Evolutionary conservation across 176 grass and related monocot genomes (phyloP).

Genomic region (Pontederia paniculata): DNA sequence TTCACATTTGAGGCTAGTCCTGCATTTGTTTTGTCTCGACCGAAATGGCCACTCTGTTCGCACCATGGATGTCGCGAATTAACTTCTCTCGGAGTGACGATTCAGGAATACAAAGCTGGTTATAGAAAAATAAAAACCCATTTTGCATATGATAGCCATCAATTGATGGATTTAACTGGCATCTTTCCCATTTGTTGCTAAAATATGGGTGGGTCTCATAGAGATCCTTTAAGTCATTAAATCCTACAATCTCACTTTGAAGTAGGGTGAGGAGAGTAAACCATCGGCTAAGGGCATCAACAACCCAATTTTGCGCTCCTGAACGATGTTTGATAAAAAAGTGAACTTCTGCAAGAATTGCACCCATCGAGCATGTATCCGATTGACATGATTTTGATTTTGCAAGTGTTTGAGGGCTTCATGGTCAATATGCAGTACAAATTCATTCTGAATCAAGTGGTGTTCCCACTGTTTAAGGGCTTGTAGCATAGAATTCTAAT

Average conservation of each 20-base stretch:
- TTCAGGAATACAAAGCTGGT: background rate
- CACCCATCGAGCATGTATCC: too few species aligned
- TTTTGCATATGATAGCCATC: background rate
- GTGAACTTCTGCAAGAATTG: too few species aligned
- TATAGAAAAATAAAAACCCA: background rate
- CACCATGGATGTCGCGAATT: background rate
- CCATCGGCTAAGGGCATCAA: too few species aligned
- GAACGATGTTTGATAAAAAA: too few species aligned
- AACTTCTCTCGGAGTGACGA: background rate
- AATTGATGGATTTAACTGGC: background rate
- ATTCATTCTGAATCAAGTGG: background rate
- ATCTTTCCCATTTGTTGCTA: background rate
- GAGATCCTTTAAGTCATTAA: background rate
- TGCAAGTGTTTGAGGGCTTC: background rate
- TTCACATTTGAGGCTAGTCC: background rate
- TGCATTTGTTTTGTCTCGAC: too few species aligned
- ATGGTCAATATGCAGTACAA: background rate
- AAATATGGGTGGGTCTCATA: background rate
- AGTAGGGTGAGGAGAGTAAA: too few species aligned
- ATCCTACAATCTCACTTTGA: background rate
- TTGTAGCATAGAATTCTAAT: background rate
- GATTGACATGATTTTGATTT: background rate
- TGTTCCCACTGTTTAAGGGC: background rate
- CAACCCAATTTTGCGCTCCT: too few species aligned
- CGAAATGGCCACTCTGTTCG: too few species aligned